phyloP scores from a whole-genome alignment of 2,329 filamentous ascomycete species.

The Penicillium sumatraense region DNA sequence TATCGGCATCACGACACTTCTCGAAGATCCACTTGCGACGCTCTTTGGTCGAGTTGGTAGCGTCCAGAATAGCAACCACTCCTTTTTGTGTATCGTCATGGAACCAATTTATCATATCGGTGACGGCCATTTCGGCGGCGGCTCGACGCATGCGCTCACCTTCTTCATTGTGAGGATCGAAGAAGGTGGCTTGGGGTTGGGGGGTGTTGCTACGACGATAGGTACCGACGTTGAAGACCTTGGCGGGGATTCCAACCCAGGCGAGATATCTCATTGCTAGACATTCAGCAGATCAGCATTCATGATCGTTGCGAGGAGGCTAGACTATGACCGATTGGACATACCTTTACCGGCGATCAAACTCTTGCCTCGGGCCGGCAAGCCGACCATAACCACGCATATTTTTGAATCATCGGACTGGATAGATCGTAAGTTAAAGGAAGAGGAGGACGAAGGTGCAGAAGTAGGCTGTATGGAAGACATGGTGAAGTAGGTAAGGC shows the following conservation, averaged over 20 bases:
- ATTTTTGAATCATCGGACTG: slow-evolving; percentile 96
- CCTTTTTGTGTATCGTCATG: slow-evolving; percentile 64
- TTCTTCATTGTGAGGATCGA: slow-evolving; percentile 86
- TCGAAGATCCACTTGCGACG: slow-evolving; percentile 91
- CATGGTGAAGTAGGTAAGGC: not conserved
- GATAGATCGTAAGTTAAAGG: slow-evolving; percentile 54
- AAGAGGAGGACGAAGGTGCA: not conserved
- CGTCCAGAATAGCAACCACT: slow-evolving; percentile 90
- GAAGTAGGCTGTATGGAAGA: not conserved
- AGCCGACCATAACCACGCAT: slow-evolving; percentile 97
- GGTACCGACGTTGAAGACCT: slow-evolving; percentile 96
- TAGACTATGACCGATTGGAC: slow-evolving; percentile 23
- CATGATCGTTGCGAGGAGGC: not conserved
- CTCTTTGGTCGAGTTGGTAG: slow-evolving; percentile 92
- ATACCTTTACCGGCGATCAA: slow-evolving; percentile 96
- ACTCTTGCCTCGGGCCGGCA: slow-evolving; percentile 95
- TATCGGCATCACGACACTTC: slow-evolving; percentile 71
- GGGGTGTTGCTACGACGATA: slow-evolving; percentile 90
- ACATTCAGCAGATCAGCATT: not conserved
- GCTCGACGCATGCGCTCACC: slow-evolving; percentile 86
- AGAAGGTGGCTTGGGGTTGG: slow-evolving; percentile 91
- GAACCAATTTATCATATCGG: slow-evolving; percentile 96
- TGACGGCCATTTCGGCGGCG: slow-evolving; percentile 87
- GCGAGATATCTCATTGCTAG: slow-evolving; percentile 88
- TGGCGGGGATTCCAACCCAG: slow-evolving; percentile 92